A percentile compares a stretch with the other conserved stretches of the same genome.
phyloP scores from a whole-genome alignment of 2,329 filamentous ascomycete genomes.

The Cordyceps javanica region DNA sequence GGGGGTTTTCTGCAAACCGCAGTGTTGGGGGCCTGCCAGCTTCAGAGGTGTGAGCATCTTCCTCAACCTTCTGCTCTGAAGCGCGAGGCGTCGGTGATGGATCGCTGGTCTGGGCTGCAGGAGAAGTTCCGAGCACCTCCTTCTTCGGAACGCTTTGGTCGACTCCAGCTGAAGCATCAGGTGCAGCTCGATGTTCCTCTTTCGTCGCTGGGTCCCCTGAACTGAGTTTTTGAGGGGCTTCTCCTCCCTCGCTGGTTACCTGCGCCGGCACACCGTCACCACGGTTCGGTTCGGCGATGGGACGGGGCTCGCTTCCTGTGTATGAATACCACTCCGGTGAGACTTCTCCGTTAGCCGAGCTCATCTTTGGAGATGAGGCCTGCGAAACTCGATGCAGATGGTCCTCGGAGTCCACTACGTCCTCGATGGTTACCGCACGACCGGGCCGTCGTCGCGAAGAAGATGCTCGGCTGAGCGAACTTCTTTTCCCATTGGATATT shows the following conservation, averaged over 20 bases:
- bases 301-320: neutral
- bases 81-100: neutral
- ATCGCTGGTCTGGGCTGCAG: neutral
- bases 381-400: neutral
- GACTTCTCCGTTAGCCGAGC: neutral
- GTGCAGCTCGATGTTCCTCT: neutral
- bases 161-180: neutral
- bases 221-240: neutral
- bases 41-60: neutral
- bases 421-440: slow-evolving; percentile 6
- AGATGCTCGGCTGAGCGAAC: slow-evolving; percentile 9
- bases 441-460: slow-evolving; percentile 4
- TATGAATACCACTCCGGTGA: neutral
- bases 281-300: neutral
- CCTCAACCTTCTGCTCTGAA: neutral
- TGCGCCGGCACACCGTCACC: neutral
- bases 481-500: neutral
- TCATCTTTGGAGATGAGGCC: neutral
- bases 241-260: neutral
- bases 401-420: slow-evolving; percentile 3
- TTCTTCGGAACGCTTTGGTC: neutral
- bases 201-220: neutral
- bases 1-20: neutral
- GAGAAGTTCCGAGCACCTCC: neutral
- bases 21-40: neutral